Percentiles rank a stretch among this genome's conserved stretches.
Conservation (phyloP, 2,329 filamentous ascomycete species). For the Trichophyton equinum region DNA sequence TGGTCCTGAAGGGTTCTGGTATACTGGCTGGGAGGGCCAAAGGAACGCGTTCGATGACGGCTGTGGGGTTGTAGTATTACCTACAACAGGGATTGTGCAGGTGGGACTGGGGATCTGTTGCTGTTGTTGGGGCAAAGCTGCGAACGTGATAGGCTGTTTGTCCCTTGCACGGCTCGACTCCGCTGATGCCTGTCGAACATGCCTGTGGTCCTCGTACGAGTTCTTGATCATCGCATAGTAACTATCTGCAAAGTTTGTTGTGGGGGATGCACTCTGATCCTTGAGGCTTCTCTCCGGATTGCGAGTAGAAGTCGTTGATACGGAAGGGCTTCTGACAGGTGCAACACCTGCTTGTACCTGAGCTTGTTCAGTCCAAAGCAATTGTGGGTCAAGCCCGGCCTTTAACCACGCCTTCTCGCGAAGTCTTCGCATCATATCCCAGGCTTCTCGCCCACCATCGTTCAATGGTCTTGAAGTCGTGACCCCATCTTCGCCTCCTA, state of each 20-base stretch:
- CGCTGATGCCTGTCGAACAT: conserved; percentile 1
- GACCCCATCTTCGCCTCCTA: conserved; percentile 34
- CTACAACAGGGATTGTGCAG: not conserved
- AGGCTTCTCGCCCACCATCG: conserved; percentile 38
- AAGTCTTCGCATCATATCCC: conserved; percentile 37
- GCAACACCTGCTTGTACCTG: conserved; percentile 29
- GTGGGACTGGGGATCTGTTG: not conserved
- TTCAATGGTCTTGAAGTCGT: conserved; percentile 33
- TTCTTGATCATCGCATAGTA: conserved; percentile 14
- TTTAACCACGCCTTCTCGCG: conserved; percentile 38
- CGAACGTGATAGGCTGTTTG: not conserved
- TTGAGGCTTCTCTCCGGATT: not conserved
- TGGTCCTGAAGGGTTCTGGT: not conserved
- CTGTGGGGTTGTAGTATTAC: not conserved
- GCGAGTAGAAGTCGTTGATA: not conserved
- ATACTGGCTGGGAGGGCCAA: not conserved
- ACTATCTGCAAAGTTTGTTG: conserved; percentile 11
- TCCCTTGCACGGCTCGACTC: conserved; percentile 5
- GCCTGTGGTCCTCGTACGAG: conserved; percentile 8
- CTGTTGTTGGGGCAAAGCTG: not conserved
- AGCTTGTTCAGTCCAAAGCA: conserved; percentile 36
- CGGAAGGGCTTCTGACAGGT: conserved; percentile 5
- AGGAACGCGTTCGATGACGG: not conserved
- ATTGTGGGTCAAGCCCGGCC: conserved; percentile 34
- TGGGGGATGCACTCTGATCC: conserved; percentile 8